Conservation (phyloP, 495 filamentous ascomycete species). For the Rhypophila decipiens region DNA sequence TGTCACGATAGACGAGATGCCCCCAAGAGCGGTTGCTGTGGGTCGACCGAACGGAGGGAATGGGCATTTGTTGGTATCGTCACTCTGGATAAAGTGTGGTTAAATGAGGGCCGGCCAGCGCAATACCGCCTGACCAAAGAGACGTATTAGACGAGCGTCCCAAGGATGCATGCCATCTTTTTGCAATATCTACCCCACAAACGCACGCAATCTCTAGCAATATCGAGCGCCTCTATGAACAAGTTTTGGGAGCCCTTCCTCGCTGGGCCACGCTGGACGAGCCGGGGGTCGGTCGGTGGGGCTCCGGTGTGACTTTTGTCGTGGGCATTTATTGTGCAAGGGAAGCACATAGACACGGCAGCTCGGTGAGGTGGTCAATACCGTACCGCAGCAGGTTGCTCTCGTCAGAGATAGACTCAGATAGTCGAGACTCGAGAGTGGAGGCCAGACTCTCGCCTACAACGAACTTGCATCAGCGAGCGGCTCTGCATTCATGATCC, state of each 20-base stretch:
- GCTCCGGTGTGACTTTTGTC: conserved; percentile 7
- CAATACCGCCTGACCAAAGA: conserved; percentile 11
- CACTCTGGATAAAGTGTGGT: conserved; percentile 31
- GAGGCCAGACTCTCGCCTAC: background rate
- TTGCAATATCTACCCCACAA: conserved; percentile 28
- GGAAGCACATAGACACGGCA: too few relatives aligned
- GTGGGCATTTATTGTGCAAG: background rate
- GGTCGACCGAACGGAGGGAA: conserved; percentile 8
- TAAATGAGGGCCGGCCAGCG: conserved; percentile 13
- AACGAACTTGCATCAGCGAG: background rate
- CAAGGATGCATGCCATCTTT: conserved; percentile 9
- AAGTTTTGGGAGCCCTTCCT: conserved; percentile 5
- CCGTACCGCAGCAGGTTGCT: background rate
- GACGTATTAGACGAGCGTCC: conserved; percentile 3
- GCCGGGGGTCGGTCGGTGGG: conserved; percentile 13
- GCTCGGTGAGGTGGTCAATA: background rate
- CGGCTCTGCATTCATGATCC: background rate
- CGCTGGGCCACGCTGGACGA: too few relatives aligned
- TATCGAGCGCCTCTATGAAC: conserved; percentile 13
- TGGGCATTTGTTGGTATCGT: conserved; percentile 11
- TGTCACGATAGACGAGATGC: conserved; percentile 7
- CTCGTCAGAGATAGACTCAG: background rate
- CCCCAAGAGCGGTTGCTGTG: conserved; percentile 11
- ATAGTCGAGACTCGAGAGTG: background rate
- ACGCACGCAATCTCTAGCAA: conserved; percentile 29